Percentiles rank a stretch among this genome's conserved stretches.
phyloP scores from a whole-genome alignment of 176 grass and related monocot species.

The Triticum timopheevii region DNA sequence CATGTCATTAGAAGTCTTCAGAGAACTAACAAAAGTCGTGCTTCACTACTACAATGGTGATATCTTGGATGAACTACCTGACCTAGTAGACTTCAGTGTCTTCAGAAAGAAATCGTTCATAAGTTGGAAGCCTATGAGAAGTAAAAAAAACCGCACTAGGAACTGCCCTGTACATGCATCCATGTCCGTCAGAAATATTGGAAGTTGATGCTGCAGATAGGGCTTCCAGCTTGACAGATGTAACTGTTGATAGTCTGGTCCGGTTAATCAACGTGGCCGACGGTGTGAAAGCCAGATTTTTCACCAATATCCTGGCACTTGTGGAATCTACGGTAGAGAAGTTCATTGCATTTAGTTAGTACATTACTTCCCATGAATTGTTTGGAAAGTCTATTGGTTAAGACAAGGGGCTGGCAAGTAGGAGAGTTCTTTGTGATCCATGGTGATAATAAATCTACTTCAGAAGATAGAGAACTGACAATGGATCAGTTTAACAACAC shows the following conservation, averaged over 20 bases:
- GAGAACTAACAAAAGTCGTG: slow-evolving; percentile 71
- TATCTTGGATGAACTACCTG: slow-evolving; percentile 86
- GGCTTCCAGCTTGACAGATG: slow-evolving; percentile 31
- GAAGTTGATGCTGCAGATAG: slow-evolving; percentile 62
- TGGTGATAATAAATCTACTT: slow-evolving; percentile 49
- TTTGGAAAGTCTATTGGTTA: slow-evolving; percentile 74
- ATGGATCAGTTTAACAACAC: slow-evolving; percentile 88
- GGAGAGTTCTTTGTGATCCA: slow-evolving; percentile 83
- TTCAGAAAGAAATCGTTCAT: slow-evolving; percentile 60
- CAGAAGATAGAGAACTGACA: slow-evolving; percentile 66
- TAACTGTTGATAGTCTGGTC: slow-evolving; percentile 50
- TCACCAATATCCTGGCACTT: slow-evolving; percentile 69
- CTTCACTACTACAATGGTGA: slow-evolving; percentile 97
- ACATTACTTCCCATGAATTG: slow-evolving; percentile 73
- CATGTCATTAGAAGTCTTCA: slow-evolving; percentile 69
- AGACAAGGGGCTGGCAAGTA: slow-evolving; percentile 70
- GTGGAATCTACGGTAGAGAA: slow-evolving; percentile 65
- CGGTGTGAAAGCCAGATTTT: slow-evolving; percentile 79
- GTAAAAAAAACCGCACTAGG: slow-evolving; percentile 54
- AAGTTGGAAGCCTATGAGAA: slow-evolving; percentile 58
- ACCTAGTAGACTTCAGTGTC: slow-evolving; percentile 69
- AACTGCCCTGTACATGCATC: slow-evolving; percentile 66
- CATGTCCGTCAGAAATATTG: slow-evolving; percentile 61
- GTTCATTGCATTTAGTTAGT: slow-evolving; percentile 76
- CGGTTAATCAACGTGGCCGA: slow-evolving; percentile 41